phyloP scores from a whole-genome alignment of 2,329 filamentous ascomycete species.

The Colletotrichum chrysophilum region DNA sequence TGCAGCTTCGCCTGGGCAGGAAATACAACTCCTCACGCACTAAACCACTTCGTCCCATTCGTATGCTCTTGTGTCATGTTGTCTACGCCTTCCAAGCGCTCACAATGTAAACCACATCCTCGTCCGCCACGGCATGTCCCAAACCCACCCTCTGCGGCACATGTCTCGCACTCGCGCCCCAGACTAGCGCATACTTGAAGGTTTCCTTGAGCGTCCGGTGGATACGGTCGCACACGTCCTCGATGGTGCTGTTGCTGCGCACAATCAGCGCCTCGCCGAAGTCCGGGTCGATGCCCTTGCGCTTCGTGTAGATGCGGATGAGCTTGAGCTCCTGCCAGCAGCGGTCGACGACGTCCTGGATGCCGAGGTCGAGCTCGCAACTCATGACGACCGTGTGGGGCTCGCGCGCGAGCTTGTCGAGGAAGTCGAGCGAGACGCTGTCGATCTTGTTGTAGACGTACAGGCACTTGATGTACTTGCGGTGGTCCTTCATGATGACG shows the following conservation, averaged over 20 bases:
- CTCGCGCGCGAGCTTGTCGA: slow-evolving; percentile 90
- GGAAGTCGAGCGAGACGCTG: slow-evolving; percentile 88
- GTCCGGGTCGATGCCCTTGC: slow-evolving; percentile 88
- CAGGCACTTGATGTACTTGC: slow-evolving; percentile 93
- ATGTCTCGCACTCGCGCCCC: slow-evolving; percentile 95
- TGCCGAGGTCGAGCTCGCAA: slow-evolving; percentile 92
- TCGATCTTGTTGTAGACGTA: slow-evolving; percentile 99
- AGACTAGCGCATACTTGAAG: slow-evolving; percentile 98
- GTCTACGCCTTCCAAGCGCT: slow-evolving; percentile 65
- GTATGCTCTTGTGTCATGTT: not conserved
- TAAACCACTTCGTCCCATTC: not conserved
- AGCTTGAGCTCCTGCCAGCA: slow-evolving; percentile 93
- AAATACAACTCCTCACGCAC: slow-evolving; percentile 14
- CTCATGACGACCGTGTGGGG: slow-evolving; percentile 96
- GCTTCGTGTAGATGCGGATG: slow-evolving; percentile 95
- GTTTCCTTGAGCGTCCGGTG: slow-evolving; percentile 96
- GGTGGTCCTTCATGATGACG: slow-evolving; percentile 98
- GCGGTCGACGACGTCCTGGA: slow-evolving; percentile 90
- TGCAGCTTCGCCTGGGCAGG: not conserved
- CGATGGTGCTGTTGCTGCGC: slow-evolving; percentile 83
- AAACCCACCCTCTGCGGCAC: slow-evolving; percentile 92
- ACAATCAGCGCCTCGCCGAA: slow-evolving; percentile 95
- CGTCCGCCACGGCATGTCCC: slow-evolving; percentile 76
- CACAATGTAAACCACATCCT: slow-evolving; percentile 73
- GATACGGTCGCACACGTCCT: slow-evolving; percentile 96